phyloP scores from a whole-genome alignment of 371 early-diverging fungal genomes.

The Haplosporangium sp. region DNA sequence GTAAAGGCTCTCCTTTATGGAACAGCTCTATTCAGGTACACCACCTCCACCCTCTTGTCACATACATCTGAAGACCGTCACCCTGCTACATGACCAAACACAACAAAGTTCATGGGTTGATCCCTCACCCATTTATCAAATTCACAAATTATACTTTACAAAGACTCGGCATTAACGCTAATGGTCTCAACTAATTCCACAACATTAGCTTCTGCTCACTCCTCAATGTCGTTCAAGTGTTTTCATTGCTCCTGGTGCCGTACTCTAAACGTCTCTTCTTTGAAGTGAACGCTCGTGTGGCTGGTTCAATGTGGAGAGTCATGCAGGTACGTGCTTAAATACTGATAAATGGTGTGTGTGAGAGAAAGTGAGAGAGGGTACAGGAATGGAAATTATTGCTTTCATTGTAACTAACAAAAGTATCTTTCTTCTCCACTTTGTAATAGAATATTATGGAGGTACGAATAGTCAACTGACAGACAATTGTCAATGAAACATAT shows the following conservation, averaged over 20 bases:
- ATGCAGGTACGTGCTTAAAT: constrained; percentile 66
- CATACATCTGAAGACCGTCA: background rate
- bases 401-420: too few relatives aligned
- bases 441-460: constrained; percentile 57
- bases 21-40: constrained; percentile 55
- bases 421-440: background rate
- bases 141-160: background rate
- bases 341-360: too few relatives aligned
- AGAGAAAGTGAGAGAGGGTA: too few relatives aligned
- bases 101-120: background rate
- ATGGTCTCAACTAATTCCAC: background rate
- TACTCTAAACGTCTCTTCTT: constrained; percentile 67
- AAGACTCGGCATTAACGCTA: background rate
- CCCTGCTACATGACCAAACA: background rate
- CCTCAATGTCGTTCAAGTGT: constrained; percentile 68
- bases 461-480: constrained; percentile 10
- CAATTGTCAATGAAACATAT: background rate
- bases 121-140: background rate
- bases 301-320: constrained; percentile 70
- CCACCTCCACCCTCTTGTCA: background rate
- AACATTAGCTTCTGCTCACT: constrained; percentile 46
- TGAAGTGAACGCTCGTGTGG: constrained; percentile 68
- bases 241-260: constrained; percentile 65
- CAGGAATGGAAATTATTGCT: too few relatives aligned
- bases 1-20: constrained; percentile 44